These are phyloP conservation scores for Alternaria brassicae DNA, from an alignment of 2,329 filamentous ascomycete genomes.

Conservation along the genomic window DNA sequence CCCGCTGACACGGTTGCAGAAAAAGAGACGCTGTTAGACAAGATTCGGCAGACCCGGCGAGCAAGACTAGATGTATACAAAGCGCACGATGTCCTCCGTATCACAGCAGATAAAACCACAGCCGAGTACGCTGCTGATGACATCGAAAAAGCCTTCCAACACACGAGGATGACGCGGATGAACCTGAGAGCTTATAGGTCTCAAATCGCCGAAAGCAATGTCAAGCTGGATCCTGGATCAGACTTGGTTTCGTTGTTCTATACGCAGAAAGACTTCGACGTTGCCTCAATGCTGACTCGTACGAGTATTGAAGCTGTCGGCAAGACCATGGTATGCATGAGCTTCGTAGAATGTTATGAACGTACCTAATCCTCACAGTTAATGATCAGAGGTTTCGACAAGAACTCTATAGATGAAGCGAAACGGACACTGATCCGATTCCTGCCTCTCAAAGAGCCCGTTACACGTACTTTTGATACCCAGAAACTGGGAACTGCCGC, in stretches of 20 bases:
- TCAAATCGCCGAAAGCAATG: conserved; percentile 15
- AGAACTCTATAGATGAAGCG: conserved; percentile 35
- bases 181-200: conserved; percentile 32
- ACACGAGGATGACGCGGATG: conserved; percentile 25
- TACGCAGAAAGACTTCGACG: conserved; percentile 23
- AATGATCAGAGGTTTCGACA: conserved; percentile 37
- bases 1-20: conserved; percentile 22
- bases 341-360: neutral
- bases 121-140: conserved; percentile 48
- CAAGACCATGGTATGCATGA: conserved; percentile 27
- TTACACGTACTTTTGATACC: conserved; percentile 27
- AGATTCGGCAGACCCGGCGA: conserved; percentile 36
- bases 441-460: conserved; percentile 30
- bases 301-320: conserved; percentile 28
- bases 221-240: conserved; percentile 4
- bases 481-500: conserved; percentile 21
- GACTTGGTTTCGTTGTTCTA: conserved; percentile 20
- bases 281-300: conserved; percentile 32
- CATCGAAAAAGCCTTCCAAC: conserved; percentile 35
- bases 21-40: conserved; percentile 32
- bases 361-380: conserved; percentile 28
- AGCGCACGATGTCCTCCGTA: conserved; percentile 39
- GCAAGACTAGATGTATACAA: conserved; percentile 41
- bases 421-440: conserved; percentile 38
- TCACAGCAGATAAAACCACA: conserved; percentile 47